phyloP scores from a whole-genome alignment of 2,329 filamentous ascomycete genomes.

The Colletotrichum sp. region DNA sequence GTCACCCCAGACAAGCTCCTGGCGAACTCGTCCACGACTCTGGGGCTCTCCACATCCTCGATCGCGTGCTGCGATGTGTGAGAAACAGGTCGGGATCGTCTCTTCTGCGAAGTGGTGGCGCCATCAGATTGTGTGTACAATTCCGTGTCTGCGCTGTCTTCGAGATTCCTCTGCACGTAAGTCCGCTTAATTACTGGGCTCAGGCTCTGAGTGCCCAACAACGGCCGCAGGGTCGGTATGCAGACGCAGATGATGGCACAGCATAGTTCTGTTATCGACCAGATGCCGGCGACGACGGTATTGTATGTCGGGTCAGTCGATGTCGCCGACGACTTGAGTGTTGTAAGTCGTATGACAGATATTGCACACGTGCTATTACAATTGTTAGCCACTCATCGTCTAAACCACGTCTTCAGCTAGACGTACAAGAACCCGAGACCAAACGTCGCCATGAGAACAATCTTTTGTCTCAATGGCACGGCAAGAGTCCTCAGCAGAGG shows the following conservation, averaged over 20 bases:
- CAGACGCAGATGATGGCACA: conserved; percentile 43
- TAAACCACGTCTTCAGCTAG: no score
- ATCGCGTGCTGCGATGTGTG: no score
- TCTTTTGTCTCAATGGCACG: conserved; percentile 24
- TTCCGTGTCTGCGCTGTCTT: not conserved
- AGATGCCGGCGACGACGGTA: conserved; percentile 31
- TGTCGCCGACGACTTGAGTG: conserved; percentile 30
- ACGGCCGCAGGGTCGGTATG: conserved; percentile 40
- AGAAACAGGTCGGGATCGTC: not conserved
- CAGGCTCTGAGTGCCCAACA: conserved; percentile 18
- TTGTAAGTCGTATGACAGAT: conserved; percentile 34
- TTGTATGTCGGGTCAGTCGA: conserved; percentile 37
- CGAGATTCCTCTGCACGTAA: not conserved
- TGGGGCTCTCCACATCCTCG: not conserved
- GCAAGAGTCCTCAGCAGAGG: conserved; percentile 24
- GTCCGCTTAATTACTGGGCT: not conserved
- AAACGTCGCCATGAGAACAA: conserved; percentile 25
- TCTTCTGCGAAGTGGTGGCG: not conserved
- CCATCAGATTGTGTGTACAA: not conserved
- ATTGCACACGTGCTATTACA: conserved; percentile 27
- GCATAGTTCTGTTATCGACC: conserved; percentile 45
- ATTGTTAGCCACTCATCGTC: rapidly evolving
- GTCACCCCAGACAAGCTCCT: not conserved
- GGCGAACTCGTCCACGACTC: not conserved
- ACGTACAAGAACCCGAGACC: conserved; percentile 31